A percentile compares a stretch with the other conserved stretches of the same genome.
phyloP scores from a whole-genome alignment of 2,329 filamentous ascomycete genomes.

The Hypoxylon sp. region DNA sequence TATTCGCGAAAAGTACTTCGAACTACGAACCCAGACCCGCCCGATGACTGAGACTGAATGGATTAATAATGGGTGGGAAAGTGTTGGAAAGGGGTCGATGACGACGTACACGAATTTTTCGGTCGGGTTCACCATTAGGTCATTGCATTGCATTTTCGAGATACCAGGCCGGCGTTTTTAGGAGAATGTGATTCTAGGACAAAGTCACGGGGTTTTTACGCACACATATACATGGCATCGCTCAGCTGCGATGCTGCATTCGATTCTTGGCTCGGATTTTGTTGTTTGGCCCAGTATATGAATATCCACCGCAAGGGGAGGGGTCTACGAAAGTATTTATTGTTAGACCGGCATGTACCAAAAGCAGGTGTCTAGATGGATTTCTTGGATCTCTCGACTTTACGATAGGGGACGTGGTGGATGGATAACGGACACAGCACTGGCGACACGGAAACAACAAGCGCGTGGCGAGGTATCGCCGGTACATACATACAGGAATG shows the following conservation, averaged over 20 bases:
- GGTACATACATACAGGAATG: constrained; percentile 43
- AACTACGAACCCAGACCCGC: constrained; percentile 73
- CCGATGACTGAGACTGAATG: constrained; percentile 49
- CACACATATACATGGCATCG: constrained; percentile 44
- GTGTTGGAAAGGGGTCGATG: constrained; percentile 45
- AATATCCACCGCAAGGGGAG: constrained; percentile 36
- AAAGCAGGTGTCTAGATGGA: constrained; percentile 45
- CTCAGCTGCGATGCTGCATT: constrained; percentile 41
- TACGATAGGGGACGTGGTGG: constrained; percentile 41
- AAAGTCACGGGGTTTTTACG: constrained; percentile 43
- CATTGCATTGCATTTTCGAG: constrained; percentile 60
- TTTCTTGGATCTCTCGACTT: constrained; percentile 41
- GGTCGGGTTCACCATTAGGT: constrained; percentile 49
- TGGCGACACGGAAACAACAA: constrained; percentile 16
- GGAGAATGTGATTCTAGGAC: constrained; percentile 46
- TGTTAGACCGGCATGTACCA: constrained; percentile 46
- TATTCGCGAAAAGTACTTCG: constrained; percentile 75
- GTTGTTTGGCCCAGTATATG: constrained; percentile 42
- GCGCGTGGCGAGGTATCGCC: constrained; percentile 37
- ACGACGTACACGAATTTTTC: constrained; percentile 55
- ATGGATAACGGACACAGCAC: constrained; percentile 30
- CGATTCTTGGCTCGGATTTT: constrained; percentile 41
- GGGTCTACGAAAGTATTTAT: constrained; percentile 30
- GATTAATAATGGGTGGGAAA: constrained; percentile 18
- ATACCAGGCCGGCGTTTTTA: constrained; percentile 63